phyloP scores from a whole-genome alignment of 2,329 filamentous ascomycete genomes.

The Helotiales sp. region DNA sequence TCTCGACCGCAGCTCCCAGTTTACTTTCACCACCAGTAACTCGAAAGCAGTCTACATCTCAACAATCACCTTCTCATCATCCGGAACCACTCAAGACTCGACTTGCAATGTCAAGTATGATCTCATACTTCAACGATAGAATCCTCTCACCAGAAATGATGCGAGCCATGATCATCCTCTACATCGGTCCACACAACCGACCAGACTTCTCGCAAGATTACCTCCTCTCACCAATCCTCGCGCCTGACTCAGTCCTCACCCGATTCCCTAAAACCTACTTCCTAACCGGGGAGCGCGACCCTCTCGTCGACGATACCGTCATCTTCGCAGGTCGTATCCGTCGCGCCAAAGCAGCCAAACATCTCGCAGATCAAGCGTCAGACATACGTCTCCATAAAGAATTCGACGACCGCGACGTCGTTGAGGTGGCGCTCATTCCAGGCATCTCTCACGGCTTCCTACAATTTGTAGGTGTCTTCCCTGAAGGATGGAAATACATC shows the following conservation, averaged over 20 bases:
- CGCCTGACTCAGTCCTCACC: conserved; percentile 80
- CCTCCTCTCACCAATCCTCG: conserved; percentile 85
- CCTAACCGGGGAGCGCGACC: conserved; percentile 92
- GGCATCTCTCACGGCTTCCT: conserved; percentile 93
- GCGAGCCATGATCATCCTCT: conserved; percentile 98
- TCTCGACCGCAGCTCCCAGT: conserved; percentile 35
- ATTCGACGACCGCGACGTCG: conserved; percentile 75
- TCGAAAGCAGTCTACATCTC: conserved; percentile 12
- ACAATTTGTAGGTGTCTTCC: conserved; percentile 87
- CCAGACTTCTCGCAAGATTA: conserved; percentile 94
- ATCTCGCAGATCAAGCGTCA: conserved; percentile 57
- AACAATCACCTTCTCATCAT: conserved; percentile 52
- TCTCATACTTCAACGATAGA: conserved; percentile 96
- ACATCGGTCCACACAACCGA: conserved; percentile 90
- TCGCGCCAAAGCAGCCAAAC: conserved; percentile 69
- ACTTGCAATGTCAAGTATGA: conserved; percentile 95
- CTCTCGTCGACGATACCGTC: conserved; percentile 93
- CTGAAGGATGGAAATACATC: conserved; percentile 88
- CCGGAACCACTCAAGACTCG: conserved; percentile 73
- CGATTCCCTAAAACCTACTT: conserved; percentile 95
- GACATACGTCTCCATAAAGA: conserved; percentile 56
- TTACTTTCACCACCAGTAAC: conserved; percentile 30
- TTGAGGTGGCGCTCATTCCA: conserved; percentile 83
- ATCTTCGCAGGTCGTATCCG: conserved; percentile 92
- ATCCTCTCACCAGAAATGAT: conserved; percentile 98